phyloP scores from a whole-genome alignment of 768 basidiomycete species.

The Filobasidium wieringae region DNA sequence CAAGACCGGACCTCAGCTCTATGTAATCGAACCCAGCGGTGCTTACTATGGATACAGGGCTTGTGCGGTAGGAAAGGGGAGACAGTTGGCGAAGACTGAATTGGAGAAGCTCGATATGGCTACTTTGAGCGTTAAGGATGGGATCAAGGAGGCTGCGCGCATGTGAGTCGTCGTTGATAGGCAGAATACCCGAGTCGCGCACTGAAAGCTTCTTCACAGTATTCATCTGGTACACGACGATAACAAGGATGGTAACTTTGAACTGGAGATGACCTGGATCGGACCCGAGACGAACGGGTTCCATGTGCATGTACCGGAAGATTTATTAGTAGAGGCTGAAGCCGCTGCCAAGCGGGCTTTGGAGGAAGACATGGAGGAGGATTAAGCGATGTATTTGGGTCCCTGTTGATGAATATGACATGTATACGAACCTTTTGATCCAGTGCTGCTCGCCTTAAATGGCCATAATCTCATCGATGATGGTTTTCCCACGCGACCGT shows the following conservation, averaged over 20 bases:
- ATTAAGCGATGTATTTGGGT: no score
- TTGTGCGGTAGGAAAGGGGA: slow-evolving; percentile 95
- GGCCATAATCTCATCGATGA: no score
- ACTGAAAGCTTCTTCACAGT: slow-evolving; percentile 41
- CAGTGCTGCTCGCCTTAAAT: no score
- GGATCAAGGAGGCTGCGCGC: slow-evolving; percentile 82
- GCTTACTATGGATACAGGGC: slow-evolving; percentile 88
- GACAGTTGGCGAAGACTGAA: slow-evolving; percentile 94
- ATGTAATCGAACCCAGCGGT: slow-evolving; percentile 88
- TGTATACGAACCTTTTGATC: no score
- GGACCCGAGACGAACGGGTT: slow-evolving; percentile 66
- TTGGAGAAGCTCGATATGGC: slow-evolving; percentile 85
- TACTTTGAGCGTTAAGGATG: slow-evolving; percentile 68
- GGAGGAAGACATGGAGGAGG: slow-evolving; percentile 47
- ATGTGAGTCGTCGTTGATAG: slow-evolving; percentile 53
- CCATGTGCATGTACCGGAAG: slow-evolving; percentile 73
- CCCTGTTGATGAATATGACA: no score
- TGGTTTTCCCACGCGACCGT: no score
- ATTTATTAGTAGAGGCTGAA: slow-evolving; percentile 74
- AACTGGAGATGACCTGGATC: slow-evolving; percentile 96
- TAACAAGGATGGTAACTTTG: slow-evolving; percentile 95
- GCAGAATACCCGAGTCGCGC: slow-evolving; percentile 5
- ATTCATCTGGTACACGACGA: slow-evolving; percentile 97
- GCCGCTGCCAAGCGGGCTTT: slow-evolving; percentile 73
- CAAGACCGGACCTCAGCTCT: slow-evolving; percentile 72